Conservation (phyloP, 78 protist genomes). For the Guillardia theta region DNA sequence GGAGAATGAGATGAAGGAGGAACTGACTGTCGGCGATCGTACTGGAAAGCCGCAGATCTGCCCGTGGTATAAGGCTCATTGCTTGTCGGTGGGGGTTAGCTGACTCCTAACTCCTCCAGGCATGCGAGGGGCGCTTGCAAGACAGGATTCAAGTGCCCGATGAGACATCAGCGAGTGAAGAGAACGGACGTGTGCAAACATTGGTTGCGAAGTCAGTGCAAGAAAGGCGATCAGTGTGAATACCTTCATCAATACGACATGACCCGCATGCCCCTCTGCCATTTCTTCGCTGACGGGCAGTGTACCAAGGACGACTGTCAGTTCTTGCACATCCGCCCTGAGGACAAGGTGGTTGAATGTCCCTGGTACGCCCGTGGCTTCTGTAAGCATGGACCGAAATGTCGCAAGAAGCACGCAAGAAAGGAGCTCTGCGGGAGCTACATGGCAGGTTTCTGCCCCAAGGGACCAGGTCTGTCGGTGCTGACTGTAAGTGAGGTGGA, state of each 20-base stretch:
- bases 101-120: not conserved
- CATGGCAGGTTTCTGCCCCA: conserved; percentile 45
- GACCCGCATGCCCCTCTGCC: conserved; percentile 37
- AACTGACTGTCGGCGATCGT: conserved; percentile 17
- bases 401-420: conserved; percentile 17
- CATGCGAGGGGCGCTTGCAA: not conserved
- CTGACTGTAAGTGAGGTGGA: not conserved
- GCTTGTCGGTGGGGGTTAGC: not conserved
- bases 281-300: not conserved
- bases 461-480: conserved; percentile 7
- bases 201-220: conserved; percentile 40
- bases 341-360: conserved; percentile 12
- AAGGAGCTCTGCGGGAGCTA: conserved; percentile 28
- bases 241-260: conserved; percentile 42
- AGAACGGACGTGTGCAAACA: conserved; percentile 40
- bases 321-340: conserved; percentile 40
- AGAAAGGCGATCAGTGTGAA: conserved; percentile 28
- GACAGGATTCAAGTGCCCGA: not conserved
- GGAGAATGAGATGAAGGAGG: conserved; percentile 5
- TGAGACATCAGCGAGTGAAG: conserved; percentile 21
- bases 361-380: conserved; percentile 36
- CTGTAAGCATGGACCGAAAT: conserved; percentile 40
- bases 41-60: conserved; percentile 28
- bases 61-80: not conserved
- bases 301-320: conserved; percentile 27